Evolutionary conservation across 1,284 basidiomycete species (phyloP).

Genomic region (Sporisorium iseilematis-ciliati): DNA sequence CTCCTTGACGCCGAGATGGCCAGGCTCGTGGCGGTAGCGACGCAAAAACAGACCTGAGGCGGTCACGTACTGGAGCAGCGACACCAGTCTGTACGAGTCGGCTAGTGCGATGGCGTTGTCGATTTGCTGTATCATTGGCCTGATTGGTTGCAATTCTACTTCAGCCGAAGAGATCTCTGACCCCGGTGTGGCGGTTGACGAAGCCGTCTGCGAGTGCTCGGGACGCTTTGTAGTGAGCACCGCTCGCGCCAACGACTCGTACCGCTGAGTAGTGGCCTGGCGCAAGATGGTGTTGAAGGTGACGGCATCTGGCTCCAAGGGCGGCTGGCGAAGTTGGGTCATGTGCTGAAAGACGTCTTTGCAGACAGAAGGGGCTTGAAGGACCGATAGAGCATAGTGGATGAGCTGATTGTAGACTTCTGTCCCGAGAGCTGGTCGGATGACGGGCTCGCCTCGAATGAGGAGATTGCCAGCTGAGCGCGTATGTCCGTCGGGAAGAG

Average conservation of each 20-base stretch:
- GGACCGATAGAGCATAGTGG: constrained; percentile 35
- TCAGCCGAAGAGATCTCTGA: background rate
- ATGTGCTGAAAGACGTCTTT: constrained; percentile 47
- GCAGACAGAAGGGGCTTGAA: constrained; percentile 35
- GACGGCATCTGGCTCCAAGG: constrained; percentile 39
- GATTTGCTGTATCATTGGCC: constrained; percentile 37
- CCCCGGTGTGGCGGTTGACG: background rate
- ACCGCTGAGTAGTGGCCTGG: constrained; percentile 47
- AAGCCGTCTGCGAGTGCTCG: constrained; percentile 5
- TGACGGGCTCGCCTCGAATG: constrained; percentile 13
- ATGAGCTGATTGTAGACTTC: constrained; percentile 50
- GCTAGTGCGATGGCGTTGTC: constrained; percentile 33
- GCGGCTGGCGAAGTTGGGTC: constrained; percentile 35
- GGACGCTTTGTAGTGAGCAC: constrained; percentile 29
- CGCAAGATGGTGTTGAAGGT: constrained; percentile 53
- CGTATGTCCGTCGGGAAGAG: constrained; percentile 30
- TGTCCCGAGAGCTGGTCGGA: constrained; percentile 28
- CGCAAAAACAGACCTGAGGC: constrained; percentile 34
- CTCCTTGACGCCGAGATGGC: constrained; percentile 34
- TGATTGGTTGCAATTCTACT: background rate
- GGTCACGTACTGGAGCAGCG: constrained; percentile 45
- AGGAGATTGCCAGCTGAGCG: constrained; percentile 13
- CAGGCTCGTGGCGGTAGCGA: constrained; percentile 34
- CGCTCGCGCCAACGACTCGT: constrained; percentile 24
- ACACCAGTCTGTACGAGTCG: constrained; percentile 43